These are phyloP conservation scores for Fomitopsis schrenkii DNA, from an alignment of 1,284 basidiomycete species.

Conservation along the genomic window DNA sequence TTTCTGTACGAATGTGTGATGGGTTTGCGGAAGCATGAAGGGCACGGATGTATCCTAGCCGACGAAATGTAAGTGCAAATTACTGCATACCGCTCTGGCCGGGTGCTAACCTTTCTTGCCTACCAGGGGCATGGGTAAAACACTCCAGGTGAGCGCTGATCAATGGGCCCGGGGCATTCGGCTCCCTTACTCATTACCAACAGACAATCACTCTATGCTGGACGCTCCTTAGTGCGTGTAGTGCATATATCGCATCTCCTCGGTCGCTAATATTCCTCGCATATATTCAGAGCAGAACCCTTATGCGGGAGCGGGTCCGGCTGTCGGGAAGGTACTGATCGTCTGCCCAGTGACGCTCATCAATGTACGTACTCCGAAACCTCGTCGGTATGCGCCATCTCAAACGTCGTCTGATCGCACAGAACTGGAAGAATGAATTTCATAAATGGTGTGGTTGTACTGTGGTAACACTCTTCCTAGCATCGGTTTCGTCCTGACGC, in stretches of 20 bases:
- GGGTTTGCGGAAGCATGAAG: conserved; percentile 87
- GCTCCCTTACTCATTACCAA: conserved; percentile 9
- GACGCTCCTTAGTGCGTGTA: conserved; percentile 76
- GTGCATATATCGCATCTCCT: not conserved
- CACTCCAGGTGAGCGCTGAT: conserved; percentile 55
- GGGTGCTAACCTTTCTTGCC: conserved; percentile 11
- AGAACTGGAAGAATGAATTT: conserved; percentile 98
- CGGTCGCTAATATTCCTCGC: not conserved
- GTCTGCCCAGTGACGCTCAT: conserved; percentile 94
- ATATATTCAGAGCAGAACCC: conserved; percentile 73
- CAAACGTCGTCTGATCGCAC: conserved; percentile 5
- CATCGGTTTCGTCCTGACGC: not conserved
- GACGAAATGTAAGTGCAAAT: conserved; percentile 79
- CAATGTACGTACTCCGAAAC: conserved; percentile 46
- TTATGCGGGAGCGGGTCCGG: conserved; percentile 56
- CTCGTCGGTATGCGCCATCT: not conserved
- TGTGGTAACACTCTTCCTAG: not conserved
- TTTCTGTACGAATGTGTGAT: conserved; percentile 98
- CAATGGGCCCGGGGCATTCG: not conserved
- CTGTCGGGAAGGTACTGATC: conserved; percentile 79
- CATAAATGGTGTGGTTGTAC: conserved; percentile 72
- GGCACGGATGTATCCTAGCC: conserved; percentile 92
- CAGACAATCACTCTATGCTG: conserved; percentile 86
- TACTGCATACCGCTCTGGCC: not conserved
- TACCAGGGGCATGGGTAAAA: conserved; percentile 90